Conservation (phyloP, 2,329 filamentous ascomycete genomes). For the Sclerotinia spermophila region DNA sequence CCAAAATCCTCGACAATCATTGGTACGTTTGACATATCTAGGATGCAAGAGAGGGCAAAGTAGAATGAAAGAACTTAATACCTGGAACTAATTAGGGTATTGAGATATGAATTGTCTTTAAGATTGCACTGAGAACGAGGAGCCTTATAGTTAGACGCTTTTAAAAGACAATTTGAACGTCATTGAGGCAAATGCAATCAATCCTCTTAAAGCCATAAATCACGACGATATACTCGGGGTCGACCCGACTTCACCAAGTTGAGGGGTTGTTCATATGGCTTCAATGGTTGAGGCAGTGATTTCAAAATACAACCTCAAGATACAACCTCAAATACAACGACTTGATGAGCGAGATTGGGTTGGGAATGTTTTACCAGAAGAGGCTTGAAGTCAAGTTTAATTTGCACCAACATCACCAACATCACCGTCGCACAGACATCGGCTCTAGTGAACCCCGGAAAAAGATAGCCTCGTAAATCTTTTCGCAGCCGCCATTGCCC, state of each 20-base stretch:
- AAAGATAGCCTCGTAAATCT: constrained; percentile 13
- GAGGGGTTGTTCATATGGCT: neutral
- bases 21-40: neutral
- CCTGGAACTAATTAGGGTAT: neutral
- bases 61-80: neutral
- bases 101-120: no score
- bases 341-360: neutral
- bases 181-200: neutral
- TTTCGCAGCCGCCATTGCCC: neutral
- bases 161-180: neutral
- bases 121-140: neutral
- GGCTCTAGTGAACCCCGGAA: neutral
- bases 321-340: neutral
- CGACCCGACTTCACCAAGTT: no score
- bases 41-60: neutral
- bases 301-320: neutral
- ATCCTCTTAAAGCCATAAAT: neutral
- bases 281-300: no score
- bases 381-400: neutral
- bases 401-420: constrained; percentile 4
- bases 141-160: no score
- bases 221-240: neutral
- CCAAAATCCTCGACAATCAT: neutral
- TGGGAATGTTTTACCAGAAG: neutral
- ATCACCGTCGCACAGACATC: constrained; percentile 8